phyloP scores from a whole-genome alignment of 805 yeast species.

The Yarrowia sp. region DNA sequence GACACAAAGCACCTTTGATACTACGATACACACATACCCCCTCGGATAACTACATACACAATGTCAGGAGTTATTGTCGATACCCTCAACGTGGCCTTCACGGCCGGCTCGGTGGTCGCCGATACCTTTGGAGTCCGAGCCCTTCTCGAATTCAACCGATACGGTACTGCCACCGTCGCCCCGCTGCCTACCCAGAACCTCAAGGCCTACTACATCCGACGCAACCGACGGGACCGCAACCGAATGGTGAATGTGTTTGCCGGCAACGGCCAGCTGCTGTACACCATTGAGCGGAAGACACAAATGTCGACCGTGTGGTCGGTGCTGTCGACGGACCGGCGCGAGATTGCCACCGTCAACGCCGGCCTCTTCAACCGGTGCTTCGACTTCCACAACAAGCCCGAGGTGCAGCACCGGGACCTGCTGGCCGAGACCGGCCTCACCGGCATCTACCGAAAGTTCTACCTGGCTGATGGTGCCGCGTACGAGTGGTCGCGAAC shows the following conservation, averaged over 20 bases:
- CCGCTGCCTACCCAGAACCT: conserved; percentile 31
- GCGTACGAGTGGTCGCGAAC: conserved; percentile 57
- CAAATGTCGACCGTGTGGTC: conserved; percentile 53
- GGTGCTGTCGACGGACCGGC: conserved; percentile 47
- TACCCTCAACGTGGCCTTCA: conserved; percentile 21
- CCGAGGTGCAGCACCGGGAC: conserved; percentile 48
- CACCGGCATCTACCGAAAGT: conserved; percentile 46
- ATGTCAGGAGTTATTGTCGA: conserved; percentile 22
- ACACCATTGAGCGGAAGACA: conserved; percentile 53
- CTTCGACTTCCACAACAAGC: conserved; percentile 50
- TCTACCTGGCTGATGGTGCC: conserved; percentile 52
- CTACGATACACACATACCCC: neutral
- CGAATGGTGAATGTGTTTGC: conserved; percentile 52
- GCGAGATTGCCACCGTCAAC: conserved; percentile 51
- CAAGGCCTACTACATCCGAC: conserved; percentile 48
- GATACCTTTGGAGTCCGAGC: conserved; percentile 21
- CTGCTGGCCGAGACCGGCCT: conserved; percentile 43
- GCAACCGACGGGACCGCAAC: conserved; percentile 48
- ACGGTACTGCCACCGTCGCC: conserved; percentile 17
- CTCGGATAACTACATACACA: neutral
- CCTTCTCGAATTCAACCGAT: conserved; percentile 23
- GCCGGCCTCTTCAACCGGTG: conserved; percentile 49
- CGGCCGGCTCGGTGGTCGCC: conserved; percentile 23
- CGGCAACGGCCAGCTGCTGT: conserved; percentile 46
- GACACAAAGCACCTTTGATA: neutral